Evolutionary conservation across 768 basidiomycete genomes (phyloP).

Genomic region (Lactifluus echinatus): DNA sequence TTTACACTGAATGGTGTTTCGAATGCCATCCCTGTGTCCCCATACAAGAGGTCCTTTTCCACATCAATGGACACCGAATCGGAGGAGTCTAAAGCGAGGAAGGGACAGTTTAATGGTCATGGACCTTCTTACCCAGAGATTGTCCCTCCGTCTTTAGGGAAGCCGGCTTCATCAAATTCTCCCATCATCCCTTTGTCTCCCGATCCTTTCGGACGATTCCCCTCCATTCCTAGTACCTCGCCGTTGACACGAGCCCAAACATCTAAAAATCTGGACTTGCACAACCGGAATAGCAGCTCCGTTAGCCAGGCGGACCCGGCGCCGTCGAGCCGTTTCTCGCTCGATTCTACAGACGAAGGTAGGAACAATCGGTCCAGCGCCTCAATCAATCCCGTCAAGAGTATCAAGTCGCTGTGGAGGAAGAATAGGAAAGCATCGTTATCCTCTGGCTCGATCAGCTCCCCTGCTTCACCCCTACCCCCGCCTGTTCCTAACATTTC

Average conservation of each 20-base stretch:
- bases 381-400: conserved; percentile 64
- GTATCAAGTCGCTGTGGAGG: conserved; percentile 70
- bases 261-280: neutral
- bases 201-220: conserved; percentile 70
- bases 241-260: neutral
- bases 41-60: conserved; percentile 22
- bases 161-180: conserved; percentile 32
- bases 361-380: conserved; percentile 30
- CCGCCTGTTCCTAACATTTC: conserved; percentile 8
- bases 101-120: conserved; percentile 41
- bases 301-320: conserved; percentile 13
- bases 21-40: conserved; percentile 46
- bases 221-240: conserved; percentile 32
- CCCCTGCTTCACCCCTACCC: conserved; percentile 5
- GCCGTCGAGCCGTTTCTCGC: conserved; percentile 53
- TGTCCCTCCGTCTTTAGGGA: conserved; percentile 26
- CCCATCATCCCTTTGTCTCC: conserved; percentile 78
- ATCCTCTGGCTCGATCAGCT: conserved; percentile 27
- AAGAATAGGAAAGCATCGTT: conserved; percentile 49
- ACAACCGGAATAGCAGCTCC: neutral
- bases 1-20: conserved; percentile 64
- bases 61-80: conserved; percentile 37
- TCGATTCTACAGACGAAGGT: conserved; percentile 49
- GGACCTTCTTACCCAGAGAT: conserved; percentile 38
- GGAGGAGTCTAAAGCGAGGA: conserved; percentile 36